Base-by-base conservation (phyloP, 2,329 filamentous ascomycete genomes). In the Scytalidium sp. region DNA sequence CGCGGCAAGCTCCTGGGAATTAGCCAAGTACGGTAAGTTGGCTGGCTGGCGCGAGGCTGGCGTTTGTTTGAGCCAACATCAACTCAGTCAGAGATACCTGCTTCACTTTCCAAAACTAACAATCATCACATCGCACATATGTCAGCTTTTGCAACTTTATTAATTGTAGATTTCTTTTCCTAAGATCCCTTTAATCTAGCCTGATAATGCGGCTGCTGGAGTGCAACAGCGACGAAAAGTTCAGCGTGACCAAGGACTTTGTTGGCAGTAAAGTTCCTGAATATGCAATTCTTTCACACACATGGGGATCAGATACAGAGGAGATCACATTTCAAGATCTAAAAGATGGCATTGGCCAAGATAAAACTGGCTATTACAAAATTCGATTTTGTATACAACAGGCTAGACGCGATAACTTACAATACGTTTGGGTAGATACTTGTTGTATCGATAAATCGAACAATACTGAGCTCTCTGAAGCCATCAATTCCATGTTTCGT, bases 261-360 rank as follows among this genome's bases (percentile, higher is more conserved):
- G 41, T 51, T 45, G 42, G 50, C 13, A 41, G 47, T 39, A 41
- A 51, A 36, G 52, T 58, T 25, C 59, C 55, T 15, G 41, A 47
- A n/a, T 60, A 59, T 55, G 56, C 56, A 10, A 61, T 58, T 39
- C 56, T 59, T 32, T 57, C 53, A n/a, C 53, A 59, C 49, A 60
- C 45, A 47, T 61, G 55, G 52, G 56, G 32, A 52, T 19, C 29
- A 15, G 44, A 46, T 41, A 20, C 11, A n/a, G 49, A 54, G 15
- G 50, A 55, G 50, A 45, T 50, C 17, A 55, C 52, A 13, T 53
- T 44, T n/a, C 17, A 49, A 13, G 45, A 56, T 27, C n/a, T 56
- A 40, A 41, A 8, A 45, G 23, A 50, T 2, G 32, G 46, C 2
- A 45, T 19, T 19, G 10, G 2, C 29, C 23, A 22, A n/a, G n/a